Base-by-base conservation (phyloP, 768 basidiomycete species). In the Steccherinum ochraceum region DNA sequence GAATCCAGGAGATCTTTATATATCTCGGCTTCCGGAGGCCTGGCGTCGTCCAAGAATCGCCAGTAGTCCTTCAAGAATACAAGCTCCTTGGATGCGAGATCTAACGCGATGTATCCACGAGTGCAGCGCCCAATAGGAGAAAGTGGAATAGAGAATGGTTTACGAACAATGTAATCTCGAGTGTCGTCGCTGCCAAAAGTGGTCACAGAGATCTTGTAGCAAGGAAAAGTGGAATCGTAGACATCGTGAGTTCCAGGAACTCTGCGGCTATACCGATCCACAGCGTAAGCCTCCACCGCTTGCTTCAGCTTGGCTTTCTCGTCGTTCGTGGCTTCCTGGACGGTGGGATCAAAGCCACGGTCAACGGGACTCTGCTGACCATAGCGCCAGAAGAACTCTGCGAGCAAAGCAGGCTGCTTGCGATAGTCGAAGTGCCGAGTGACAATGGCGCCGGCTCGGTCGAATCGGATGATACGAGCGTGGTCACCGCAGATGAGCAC, bases 401-500 rank as follows among this genome's bases (percentile, higher is more conserved):
- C 39, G 3, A 69, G 52, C 1, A 42, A 20, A 3, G 25, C 11
- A 12, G 59, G 41, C 3, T 57, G 5, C 4, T 48, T 18, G 19
- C 26, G 24, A 58, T 61, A 67, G 39, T 64, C 46, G 50, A 72
- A 61, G 7, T 35, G 7, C 10, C 45, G 20, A 13, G 64, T 53
- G 12, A 70, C 67, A 11, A 64, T 49, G 3, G 59, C 60, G 12
- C 66, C 69, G 18, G 58, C 45, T 4, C 64, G 64, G 52, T 73
- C 71, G 65, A 66, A 72, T 35, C 62, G 60, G 16, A 73, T 51
- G 39, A 72, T 59, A 2, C 69, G 56, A 1, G 65, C 68, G 40
- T 27, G 35, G 2, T 54, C 25, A 5, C 58, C 58, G 46, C 51
- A 60, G 13, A 73, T 54, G 19, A 64, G 47, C 12, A 69, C 25